A percentile compares a stretch with the other conserved stretches of the same genome.
phyloP scores from a whole-genome alignment of 768 basidiomycete species.

The Suillus brevipes region DNA sequence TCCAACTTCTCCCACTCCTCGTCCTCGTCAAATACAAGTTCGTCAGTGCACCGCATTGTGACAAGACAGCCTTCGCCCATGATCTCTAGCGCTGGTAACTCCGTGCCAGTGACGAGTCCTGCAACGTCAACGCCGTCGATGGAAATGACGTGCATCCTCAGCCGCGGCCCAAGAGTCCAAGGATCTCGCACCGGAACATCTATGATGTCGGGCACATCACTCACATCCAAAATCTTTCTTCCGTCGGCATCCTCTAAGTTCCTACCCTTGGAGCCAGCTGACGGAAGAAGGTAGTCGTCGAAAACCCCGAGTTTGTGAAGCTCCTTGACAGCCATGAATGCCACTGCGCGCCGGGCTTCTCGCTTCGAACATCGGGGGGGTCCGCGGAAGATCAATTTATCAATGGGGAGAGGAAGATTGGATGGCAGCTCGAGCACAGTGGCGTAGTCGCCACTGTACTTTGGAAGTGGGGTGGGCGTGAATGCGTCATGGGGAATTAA shows the following conservation, averaged over 20 bases:
- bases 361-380: conserved; percentile 66
- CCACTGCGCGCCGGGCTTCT: conserved; percentile 81
- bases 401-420: conserved; percentile 57
- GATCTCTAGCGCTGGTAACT: conserved; percentile 50
- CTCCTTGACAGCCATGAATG: conserved; percentile 73
- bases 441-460: conserved; percentile 60
- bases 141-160: conserved; percentile 66
- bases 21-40: conserved; percentile 46
- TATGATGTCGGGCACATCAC: conserved; percentile 53
- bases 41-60: conserved; percentile 47
- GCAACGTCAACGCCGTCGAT: conserved; percentile 51
- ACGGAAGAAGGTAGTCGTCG: conserved; percentile 79
- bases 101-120: conserved; percentile 68
- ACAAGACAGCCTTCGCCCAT: conserved; percentile 31
- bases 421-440: conserved; percentile 64
- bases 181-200: conserved; percentile 64
- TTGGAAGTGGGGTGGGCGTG: conserved; percentile 59
- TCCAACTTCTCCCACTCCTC: conserved; percentile 48
- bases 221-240: conserved; percentile 41
- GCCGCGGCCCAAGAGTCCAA: conserved; percentile 54
- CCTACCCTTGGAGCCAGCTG: conserved; percentile 49
- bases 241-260: conserved; percentile 58
- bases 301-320: conserved; percentile 74
- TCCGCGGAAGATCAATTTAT: conserved; percentile 58
- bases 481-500: conserved; percentile 73